Evolutionary conservation across 768 basidiomycete genomes (phyloP), one percentile per base, ranked within the genome.

Genomic region (Phaffia tasmanica): DNA sequence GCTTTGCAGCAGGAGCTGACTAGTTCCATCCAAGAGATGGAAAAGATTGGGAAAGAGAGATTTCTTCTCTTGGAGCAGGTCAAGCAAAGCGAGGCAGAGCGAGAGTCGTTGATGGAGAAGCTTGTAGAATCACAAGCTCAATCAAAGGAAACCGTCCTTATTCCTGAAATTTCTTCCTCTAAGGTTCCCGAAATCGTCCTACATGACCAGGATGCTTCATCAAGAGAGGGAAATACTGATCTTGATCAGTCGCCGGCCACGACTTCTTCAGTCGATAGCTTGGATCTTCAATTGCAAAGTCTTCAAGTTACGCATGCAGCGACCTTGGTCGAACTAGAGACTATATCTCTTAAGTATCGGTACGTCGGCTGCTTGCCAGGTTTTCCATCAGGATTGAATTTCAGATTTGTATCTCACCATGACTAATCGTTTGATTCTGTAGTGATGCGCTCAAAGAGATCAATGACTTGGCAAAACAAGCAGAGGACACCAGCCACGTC

Each of bases 371-470:
- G 8, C 19, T n/a, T 54, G 18, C n/a, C 2, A 8, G n/a, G n/a
- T 15, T 19, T 21, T 48, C n/a, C n/a, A n/a, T n/a, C n/a, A n/a
- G n/a, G n/a, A n/a, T n/a, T n/a, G n/a, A n/a, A n/a, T n/a, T n/a
- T n/a, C n/a, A n/a, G n/a, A n/a, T n/a, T n/a, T n/a, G n/a, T n/a
- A n/a, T n/a, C n/a, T n/a, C n/a, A n/a, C 29, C 50, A n/a, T 42
- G 35, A 42, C 11, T 11, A 42, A 42, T n/a, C n/a, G 11, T 5
- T 42, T 42, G 35, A 11, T 42, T 5, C 4, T 97, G 93, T 74
- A 85, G 85, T 35, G 88, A 94, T 68, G 88, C 93, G 21, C 81
- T 97, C 35, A 83, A 83, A 58, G 89, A 94, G 76, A 94, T 99
- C 67, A 87, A 87, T n/a, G 90, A 93, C 72, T 82, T 99, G 50